Evolutionary conservation across 2,329 filamentous ascomycete genomes (phyloP).

Genomic region (Hypoxylon sp.): DNA sequence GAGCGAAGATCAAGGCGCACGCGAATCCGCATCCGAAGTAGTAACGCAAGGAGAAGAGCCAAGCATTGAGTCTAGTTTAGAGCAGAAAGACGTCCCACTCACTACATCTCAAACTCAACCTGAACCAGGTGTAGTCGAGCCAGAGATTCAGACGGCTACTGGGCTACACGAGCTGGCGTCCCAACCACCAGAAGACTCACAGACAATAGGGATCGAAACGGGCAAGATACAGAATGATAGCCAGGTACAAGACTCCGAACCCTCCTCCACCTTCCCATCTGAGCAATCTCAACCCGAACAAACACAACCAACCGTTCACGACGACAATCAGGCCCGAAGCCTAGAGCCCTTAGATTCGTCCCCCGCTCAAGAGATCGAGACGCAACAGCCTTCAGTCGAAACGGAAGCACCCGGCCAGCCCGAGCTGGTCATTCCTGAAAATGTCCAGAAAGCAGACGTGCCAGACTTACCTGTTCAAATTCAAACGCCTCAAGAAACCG

Average conservation of each 20-base stretch:
- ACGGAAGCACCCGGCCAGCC: conserved; percentile 1
- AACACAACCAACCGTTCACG: conserved; percentile 10
- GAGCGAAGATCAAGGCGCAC: conserved; percentile 31
- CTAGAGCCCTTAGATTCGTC: conserved; percentile 4
- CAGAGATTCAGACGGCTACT: conserved; percentile 11
- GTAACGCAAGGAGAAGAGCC: conserved; percentile 14
- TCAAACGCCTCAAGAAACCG: conserved; percentile 16
- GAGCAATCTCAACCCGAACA: conserved; percentile 12
- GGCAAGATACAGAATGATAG: conserved; percentile 45
- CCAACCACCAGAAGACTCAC: conserved; percentile 19
- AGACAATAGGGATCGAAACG: conserved; percentile 43
- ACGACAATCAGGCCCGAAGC: conserved; percentile 6
- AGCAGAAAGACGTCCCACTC: conserved; percentile 12
- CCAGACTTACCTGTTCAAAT: background rate
- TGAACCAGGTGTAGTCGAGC: conserved; percentile 7
- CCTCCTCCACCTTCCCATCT: conserved; percentile 4
- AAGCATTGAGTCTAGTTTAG: conserved; percentile 6
- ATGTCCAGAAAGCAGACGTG: background rate
- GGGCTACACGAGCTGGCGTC: conserved; percentile 15
- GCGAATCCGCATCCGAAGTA: conserved; percentile 28
- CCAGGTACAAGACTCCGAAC: conserved; percentile 21
- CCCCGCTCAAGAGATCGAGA: conserved; percentile 12
- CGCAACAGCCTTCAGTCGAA: conserved; percentile 4
- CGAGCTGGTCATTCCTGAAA: conserved; percentile 1
- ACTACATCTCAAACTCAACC: conserved; percentile 12